These are phyloP conservation scores for Rhizopogon vinicolor DNA, from an alignment of 768 basidiomycete genomes.

Conservation along the genomic window DNA sequence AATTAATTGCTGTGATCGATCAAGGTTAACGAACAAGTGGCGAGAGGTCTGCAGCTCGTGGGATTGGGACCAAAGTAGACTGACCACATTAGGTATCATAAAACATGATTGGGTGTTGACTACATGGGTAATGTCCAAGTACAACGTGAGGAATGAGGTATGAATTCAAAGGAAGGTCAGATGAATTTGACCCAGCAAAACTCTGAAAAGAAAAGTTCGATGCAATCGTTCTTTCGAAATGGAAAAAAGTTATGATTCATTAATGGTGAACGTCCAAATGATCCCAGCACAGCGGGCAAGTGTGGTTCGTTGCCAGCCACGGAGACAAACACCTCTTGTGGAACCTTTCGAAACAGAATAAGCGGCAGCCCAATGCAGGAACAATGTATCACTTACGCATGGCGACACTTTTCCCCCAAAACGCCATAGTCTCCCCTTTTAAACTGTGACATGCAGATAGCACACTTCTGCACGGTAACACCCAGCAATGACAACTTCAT, in stretches of 20 bases:
- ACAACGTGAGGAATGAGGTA: neutral
- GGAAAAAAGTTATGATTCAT: neutral
- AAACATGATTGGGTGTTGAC: neutral
- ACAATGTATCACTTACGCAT: slow-evolving; percentile 36
- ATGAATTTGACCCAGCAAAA: neutral
- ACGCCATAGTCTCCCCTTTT: slow-evolving; percentile 51
- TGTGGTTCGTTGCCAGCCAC: slow-evolving; percentile 57
- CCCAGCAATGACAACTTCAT: slow-evolving; percentile 65
- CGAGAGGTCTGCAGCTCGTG: too few relatives aligned
- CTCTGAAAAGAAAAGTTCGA: neutral
- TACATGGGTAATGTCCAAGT: neutral
- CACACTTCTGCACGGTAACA: slow-evolving; percentile 61
- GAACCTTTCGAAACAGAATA: slow-evolving; percentile 30
- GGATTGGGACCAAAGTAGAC: too few relatives aligned
- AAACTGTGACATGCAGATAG: slow-evolving; percentile 72
- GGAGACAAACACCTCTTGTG: slow-evolving; percentile 59
- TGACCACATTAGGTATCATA: neutral
- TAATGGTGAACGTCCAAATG: slow-evolving; percentile 29
- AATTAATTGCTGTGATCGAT: too few relatives aligned
- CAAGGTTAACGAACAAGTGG: too few relatives aligned
- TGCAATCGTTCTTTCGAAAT: neutral
- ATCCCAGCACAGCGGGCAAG: slow-evolving; percentile 65
- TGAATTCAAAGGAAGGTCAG: slow-evolving; percentile 1
- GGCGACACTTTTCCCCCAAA: slow-evolving; percentile 54
- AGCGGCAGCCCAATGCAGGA: slow-evolving; percentile 1